Percentiles rank a stretch among this genome's conserved stretches.
These are phyloP conservation scores for Chaetomiaceae sp. DNA, from an alignment of 2,329 filamentous ascomycete genomes.

Conservation along the genomic window DNA sequence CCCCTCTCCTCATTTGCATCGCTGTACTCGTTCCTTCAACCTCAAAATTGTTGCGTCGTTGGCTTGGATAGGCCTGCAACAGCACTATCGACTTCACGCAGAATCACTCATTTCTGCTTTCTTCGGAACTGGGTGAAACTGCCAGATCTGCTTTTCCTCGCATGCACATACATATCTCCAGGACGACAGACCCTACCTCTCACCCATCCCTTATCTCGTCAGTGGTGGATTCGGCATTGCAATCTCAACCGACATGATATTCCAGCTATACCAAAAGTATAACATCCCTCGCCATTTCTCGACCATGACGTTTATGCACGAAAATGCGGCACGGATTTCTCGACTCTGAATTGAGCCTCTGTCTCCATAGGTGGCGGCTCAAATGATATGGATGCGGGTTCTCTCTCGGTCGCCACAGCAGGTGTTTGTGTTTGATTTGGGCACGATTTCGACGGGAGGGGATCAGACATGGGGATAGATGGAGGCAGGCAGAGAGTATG, in stretches of 20 bases:
- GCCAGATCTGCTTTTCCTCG: slow-evolving; percentile 2
- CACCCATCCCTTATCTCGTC: neutral
- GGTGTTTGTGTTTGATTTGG: slow-evolving; percentile 12
- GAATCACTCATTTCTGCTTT: neutral
- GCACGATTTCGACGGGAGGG: slow-evolving; percentile 10
- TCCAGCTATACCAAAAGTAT: slow-evolving; percentile 15
- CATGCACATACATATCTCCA: neutral
- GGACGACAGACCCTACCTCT: slow-evolving; percentile 11
- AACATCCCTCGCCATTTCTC: slow-evolving; percentile 12
- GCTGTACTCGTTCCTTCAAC: slow-evolving; percentile 6
- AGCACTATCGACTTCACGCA: slow-evolving; percentile 14
- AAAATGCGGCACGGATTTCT: slow-evolving; percentile 14
- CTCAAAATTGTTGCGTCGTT: slow-evolving; percentile 7
- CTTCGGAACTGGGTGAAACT: neutral
- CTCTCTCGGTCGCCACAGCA: slow-evolving; percentile 12
- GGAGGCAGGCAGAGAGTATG: slow-evolving; percentile 9
- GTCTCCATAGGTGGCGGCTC: neutral
- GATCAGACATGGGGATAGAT: slow-evolving; percentile 15
- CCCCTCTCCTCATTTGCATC: neutral
- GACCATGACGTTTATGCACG: slow-evolving; percentile 21
- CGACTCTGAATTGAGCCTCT: slow-evolving; percentile 8
- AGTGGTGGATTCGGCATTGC: slow-evolving; percentile 1
- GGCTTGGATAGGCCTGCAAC: slow-evolving; percentile 23
- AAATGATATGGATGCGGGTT: slow-evolving; percentile 10
- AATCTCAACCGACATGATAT: slow-evolving; percentile 10